Evolutionary conservation across 805 yeast genomes (phyloP).

Genomic region (Kodamaea jinghongensis): DNA sequence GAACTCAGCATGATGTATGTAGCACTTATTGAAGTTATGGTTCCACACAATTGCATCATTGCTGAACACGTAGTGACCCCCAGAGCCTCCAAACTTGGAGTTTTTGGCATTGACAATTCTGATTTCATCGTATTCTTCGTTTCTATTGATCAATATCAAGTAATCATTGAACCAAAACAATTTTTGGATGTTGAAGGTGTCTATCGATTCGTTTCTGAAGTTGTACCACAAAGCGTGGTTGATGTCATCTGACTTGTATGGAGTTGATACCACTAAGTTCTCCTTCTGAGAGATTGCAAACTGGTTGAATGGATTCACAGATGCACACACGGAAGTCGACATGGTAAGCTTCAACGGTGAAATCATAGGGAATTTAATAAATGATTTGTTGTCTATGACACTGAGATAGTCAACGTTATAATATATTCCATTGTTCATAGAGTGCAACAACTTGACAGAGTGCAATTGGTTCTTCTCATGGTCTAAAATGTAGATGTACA

Average conservation of each 20-base stretch:
- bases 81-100: conserved; percentile 34
- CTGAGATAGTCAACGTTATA: conserved; percentile 27
- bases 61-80: conserved; percentile 30
- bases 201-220: conserved; percentile 32
- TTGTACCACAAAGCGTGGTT: conserved; percentile 42
- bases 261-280: conserved; percentile 29
- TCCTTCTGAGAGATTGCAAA: conserved; percentile 29
- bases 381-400: conserved; percentile 16
- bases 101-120: conserved; percentile 30
- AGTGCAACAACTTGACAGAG: conserved; percentile 20
- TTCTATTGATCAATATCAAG: conserved; percentile 33
- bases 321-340: conserved; percentile 11
- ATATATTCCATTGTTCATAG: conserved; percentile 15
- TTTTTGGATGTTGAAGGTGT: conserved; percentile 30
- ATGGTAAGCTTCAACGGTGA: conserved; percentile 23
- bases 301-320: conserved; percentile 24
- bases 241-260: conserved; percentile 19
- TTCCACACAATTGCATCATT: conserved; percentile 41
- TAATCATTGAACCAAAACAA: conserved; percentile 37
- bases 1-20: conserved; percentile 20
- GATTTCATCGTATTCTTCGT: conserved; percentile 30
- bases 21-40: conserved; percentile 26
- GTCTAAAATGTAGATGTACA: conserved; percentile 16
- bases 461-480: conserved; percentile 17
- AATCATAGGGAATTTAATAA: conserved; percentile 29